phyloP scores from a whole-genome alignment of 1,284 basidiomycete genomes.

The Termitomyces sp. region DNA sequence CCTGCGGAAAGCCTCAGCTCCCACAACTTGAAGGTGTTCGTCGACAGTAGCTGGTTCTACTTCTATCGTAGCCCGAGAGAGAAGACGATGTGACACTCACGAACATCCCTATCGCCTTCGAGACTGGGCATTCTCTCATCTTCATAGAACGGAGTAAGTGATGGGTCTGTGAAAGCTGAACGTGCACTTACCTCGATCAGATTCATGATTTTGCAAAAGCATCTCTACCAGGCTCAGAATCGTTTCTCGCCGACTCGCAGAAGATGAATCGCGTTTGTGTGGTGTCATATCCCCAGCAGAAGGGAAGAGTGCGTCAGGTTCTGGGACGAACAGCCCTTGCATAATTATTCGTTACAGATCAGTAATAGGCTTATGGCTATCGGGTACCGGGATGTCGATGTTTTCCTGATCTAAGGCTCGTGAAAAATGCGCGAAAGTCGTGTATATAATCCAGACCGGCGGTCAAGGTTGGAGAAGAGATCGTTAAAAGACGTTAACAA shows the following conservation, averaged over 20 bases:
- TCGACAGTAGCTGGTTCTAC: slow-evolving; percentile 49
- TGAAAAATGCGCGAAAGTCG: slow-evolving; percentile 15
- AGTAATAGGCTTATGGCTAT: background rate
- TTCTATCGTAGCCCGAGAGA: background rate
- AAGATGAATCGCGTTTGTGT: slow-evolving; percentile 12
- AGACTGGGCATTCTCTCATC: slow-evolving; percentile 37
- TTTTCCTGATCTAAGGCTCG: slow-evolving; percentile 4
- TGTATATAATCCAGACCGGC: slow-evolving; percentile 16
- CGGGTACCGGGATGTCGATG: background rate
- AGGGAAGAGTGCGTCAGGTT: slow-evolving; percentile 13
- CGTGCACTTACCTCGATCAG: slow-evolving; percentile 35
- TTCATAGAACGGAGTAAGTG: background rate
- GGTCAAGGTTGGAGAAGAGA: slow-evolving; percentile 6
- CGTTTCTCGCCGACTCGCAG: slow-evolving; percentile 46
- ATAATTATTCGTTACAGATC: slow-evolving; percentile 8
- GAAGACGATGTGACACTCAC: slow-evolving; percentile 37
- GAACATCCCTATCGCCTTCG: slow-evolving; percentile 61
- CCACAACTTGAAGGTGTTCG: slow-evolving; percentile 59
- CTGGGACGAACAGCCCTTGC: slow-evolving; percentile 12
- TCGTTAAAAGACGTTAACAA: slow-evolving; percentile 14
- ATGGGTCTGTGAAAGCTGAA: background rate
- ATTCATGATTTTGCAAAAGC: slow-evolving; percentile 49
- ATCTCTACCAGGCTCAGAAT: slow-evolving; percentile 63
- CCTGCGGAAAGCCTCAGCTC: slow-evolving; percentile 56
- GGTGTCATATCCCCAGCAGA: slow-evolving; percentile 15